phyloP scores from a whole-genome alignment of 2,329 filamentous ascomycete genomes.

The Xylariaceae sp. region DNA sequence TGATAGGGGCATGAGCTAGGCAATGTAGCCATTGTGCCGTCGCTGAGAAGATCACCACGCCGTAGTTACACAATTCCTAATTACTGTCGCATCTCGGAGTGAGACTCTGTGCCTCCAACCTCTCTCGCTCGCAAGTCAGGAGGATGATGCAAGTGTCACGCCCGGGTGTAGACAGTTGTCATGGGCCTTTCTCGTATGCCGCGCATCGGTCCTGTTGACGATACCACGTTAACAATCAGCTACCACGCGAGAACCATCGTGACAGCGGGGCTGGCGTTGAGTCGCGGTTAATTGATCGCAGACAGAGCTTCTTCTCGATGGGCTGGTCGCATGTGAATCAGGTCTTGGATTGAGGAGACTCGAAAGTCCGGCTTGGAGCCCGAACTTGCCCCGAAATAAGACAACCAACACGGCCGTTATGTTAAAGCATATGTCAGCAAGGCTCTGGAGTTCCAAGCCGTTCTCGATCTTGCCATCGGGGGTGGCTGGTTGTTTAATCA shows the following conservation, averaged over 20 bases:
- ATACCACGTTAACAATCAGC: neutral
- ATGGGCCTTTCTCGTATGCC: neutral
- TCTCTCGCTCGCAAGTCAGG: too few species aligned
- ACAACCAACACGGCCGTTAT: neutral
- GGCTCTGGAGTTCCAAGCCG: neutral
- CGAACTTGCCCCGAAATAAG: neutral
- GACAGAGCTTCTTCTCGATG: neutral
- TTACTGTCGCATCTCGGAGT: neutral
- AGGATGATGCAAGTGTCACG: neutral
- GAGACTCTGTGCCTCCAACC: neutral
- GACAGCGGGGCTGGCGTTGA: neutral
- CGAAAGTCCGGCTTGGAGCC: neutral
- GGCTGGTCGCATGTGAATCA: neutral
- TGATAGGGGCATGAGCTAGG: neutral
- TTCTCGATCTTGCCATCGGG: neutral
- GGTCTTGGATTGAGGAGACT: neutral
- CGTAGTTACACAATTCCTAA: neutral
- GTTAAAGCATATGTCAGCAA: neutral
- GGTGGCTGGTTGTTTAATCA: neutral
- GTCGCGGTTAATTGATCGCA: neutral
- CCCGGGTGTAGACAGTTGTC: neutral
- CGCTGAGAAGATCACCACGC: neutral
- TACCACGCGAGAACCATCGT: neutral
- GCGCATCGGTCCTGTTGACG: neutral
- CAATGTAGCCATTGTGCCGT: neutral